Base-by-base conservation (phyloP, 176 grass and related monocot genomes). In the Musa acuminata region DNA sequence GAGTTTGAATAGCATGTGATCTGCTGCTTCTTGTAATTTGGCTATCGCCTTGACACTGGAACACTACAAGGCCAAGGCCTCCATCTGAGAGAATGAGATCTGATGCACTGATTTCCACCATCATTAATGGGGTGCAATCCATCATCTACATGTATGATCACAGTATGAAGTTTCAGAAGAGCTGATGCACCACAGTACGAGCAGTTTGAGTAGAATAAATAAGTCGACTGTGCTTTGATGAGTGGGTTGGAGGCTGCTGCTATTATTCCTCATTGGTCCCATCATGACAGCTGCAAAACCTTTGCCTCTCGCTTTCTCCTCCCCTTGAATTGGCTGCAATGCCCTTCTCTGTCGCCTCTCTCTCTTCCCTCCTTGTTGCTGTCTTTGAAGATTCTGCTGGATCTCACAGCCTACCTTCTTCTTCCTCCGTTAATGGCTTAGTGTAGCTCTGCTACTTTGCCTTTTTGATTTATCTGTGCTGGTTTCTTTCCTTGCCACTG, bases 201-300 rank as follows among this genome's bases (percentile, higher is more conserved):
- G 24, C 13, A 67, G 25, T 29, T 25, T 43, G 25, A 17, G 64
- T 67, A 67, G 10, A 67, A 29, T 67, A 67, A 67, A 66, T 5
- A 58, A 58, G 4, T 43, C 6, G 14, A 8, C 16, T 1, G 1
- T 1, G 14, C n/a, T 60, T 14, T 59, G 55, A 25, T 8, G 67
- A 69, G 67, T 69, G 67, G 49, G 67, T 12, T 19, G 43, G 43
- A 51, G 29, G 67, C 67, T 50, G 14, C 67, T 50, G 48, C 24
- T 16, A 70, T 70, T 50, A 51, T 70, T 70, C 67, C 19, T 9
- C 29, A 0, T 20, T 51, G 19, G 67, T 70, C 67, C 35, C 67
- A 70, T 70, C 67, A 51, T 70, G 67, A n/a, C 67, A 70, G 67
- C 67, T 70, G 67, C 67, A 51, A 70, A 51, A 70, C 67, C 43